A percentile compares a stretch with the other conserved stretches of the same genome.
Evolutionary conservation across 805 yeast genomes (phyloP).

Genomic region (Citeromyces matritensis): DNA sequence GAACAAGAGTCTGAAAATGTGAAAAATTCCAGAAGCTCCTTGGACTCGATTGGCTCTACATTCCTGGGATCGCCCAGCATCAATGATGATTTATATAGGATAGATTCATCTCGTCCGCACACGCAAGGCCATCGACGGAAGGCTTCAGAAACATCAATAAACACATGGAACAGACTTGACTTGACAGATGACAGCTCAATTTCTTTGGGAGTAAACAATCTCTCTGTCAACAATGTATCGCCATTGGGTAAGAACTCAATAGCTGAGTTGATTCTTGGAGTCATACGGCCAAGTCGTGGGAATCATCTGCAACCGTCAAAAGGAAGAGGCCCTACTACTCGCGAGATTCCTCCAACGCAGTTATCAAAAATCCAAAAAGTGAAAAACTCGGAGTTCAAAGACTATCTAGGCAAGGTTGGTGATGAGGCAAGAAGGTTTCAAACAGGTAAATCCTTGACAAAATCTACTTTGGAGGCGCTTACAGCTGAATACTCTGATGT

Average conservation of each 20-base stretch:
- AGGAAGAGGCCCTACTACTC: conserved; percentile 48
- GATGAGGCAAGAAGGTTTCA: conserved; percentile 28
- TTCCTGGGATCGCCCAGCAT: conserved; percentile 1
- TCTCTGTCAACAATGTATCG: conserved; percentile 23
- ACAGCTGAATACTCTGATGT: conserved; percentile 8
- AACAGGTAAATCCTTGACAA: conserved; percentile 24
- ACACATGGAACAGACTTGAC: conserved; percentile 10
- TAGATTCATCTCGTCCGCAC: neutral
- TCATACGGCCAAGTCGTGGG: conserved; percentile 15
- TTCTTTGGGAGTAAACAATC: conserved; percentile 21
- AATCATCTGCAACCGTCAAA: conserved; percentile 10
- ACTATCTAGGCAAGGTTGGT: conserved; percentile 26
- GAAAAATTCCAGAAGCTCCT: neutral
- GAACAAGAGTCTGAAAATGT: too few relatives aligned
- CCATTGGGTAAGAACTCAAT: conserved; percentile 67
- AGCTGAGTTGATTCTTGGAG: conserved; percentile 49
- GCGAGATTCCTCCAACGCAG: conserved; percentile 75
- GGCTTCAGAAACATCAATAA: conserved; percentile 9
- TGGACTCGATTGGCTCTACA: neutral
- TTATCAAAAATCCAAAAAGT: conserved; percentile 36
- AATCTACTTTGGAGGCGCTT: conserved; percentile 22
- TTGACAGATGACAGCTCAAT: conserved; percentile 15
- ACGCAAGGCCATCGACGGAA: conserved; percentile 7
- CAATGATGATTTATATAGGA: conserved; percentile 1
- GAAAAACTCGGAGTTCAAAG: conserved; percentile 22